Percentiles rank a stretch among this genome's conserved stretches.
These are phyloP conservation scores for Mycena chlorophos DNA, from an alignment of 768 basidiomycete genomes.

Conservation along the genomic window DNA sequence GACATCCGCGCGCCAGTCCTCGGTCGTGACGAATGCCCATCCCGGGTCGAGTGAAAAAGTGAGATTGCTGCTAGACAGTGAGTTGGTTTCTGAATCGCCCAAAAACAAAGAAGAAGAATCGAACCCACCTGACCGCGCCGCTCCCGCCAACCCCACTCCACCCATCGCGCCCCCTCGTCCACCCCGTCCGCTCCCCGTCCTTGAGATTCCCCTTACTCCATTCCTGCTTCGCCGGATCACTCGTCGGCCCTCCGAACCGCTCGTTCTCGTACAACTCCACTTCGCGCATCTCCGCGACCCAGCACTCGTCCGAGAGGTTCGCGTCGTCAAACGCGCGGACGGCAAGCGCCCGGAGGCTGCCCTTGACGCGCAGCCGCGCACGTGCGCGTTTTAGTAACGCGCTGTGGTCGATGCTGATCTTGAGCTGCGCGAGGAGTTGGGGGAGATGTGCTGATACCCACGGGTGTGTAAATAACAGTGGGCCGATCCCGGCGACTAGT, in stretches of 20 bases:
- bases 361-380: not conserved
- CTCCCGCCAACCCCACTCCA: conserved; percentile 58
- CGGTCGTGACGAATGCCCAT: conserved; percentile 74
- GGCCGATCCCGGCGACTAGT: conserved; percentile 50
- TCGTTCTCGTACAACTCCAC: conserved; percentile 86
- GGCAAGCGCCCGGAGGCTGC: conserved; percentile 25
- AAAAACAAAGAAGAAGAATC: conserved; percentile 5
- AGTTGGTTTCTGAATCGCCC: conserved; percentile 17
- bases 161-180: conserved; percentile 73
- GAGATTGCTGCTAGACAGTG: conserved; percentile 66
- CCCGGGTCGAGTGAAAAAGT: conserved; percentile 75
- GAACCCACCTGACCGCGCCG: conserved; percentile 64
- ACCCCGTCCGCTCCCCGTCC: conserved; percentile 54
- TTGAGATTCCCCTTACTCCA: conserved; percentile 49
- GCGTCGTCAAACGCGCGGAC: conserved; percentile 63
- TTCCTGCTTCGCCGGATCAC: conserved; percentile 25
- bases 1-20: conserved; percentile 74
- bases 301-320: conserved; percentile 59
- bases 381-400: conserved; percentile 2
- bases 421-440: conserved; percentile 12
- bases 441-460: conserved; percentile 35
- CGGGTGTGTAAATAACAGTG: conserved; percentile 58
- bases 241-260: conserved; percentile 43
- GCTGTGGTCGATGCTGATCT: conserved; percentile 3
- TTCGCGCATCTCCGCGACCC: conserved; percentile 62